These are phyloP conservation scores for Stephania yunnanensis DNA, from an alignment of 164 flowering plant species.

Conservation along the genomic window DNA sequence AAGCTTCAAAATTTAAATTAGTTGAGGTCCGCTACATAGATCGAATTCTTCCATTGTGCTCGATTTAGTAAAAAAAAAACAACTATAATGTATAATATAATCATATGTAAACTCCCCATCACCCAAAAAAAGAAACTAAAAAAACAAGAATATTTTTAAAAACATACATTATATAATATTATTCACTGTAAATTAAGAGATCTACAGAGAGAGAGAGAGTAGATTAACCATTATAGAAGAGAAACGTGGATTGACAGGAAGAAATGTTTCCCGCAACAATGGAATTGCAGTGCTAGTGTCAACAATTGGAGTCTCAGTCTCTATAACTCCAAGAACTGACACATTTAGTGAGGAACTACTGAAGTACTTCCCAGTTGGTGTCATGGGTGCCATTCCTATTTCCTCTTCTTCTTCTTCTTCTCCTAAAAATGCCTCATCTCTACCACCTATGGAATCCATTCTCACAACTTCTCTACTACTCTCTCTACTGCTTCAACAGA, in stretches of 20 bases:
- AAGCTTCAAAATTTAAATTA: too few relatives aligned
- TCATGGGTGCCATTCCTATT: constrained; percentile 26
- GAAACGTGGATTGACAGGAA: constrained; percentile 55
- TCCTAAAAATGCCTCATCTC: constrained; percentile 1
- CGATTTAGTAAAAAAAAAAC: neutral
- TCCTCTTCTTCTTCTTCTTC: constrained; percentile 8
- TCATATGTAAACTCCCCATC: neutral
- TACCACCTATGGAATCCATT: neutral
- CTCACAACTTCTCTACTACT: neutral
- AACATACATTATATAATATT: too few relatives aligned
- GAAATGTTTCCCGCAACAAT: constrained; percentile 31
- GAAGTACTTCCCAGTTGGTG: constrained; percentile 48
- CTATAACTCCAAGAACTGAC: constrained; percentile 32
- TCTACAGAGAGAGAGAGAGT: constrained; percentile 2
- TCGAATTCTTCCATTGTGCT: too few relatives aligned
- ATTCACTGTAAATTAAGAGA: neutral
- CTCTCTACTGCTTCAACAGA: neutral
- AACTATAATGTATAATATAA: neutral
- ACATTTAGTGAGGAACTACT: constrained; percentile 39
- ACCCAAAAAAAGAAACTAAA: too few relatives aligned
- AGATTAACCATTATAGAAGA: constrained; percentile 49
- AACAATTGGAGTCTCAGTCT: constrained; percentile 36
- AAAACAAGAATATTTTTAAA: too few relatives aligned
- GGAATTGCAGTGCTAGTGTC: constrained; percentile 17
- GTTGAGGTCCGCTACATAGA: too few relatives aligned